These are phyloP conservation scores for Monilinia laxa DNA, from an alignment of 2,329 filamentous ascomycete genomes.

Conservation along the genomic window DNA sequence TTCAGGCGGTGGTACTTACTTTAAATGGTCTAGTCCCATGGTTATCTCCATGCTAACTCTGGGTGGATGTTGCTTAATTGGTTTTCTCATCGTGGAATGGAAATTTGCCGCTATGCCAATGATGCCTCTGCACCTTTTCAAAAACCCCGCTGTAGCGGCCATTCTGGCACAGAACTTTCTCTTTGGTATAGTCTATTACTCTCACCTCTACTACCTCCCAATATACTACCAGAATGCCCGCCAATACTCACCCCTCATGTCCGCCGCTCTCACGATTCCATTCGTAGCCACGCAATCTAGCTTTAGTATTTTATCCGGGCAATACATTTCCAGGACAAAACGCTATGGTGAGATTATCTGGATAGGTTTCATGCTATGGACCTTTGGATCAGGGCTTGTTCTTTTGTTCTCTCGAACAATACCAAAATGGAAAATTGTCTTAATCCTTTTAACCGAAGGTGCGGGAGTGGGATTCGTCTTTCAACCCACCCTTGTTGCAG, in stretches of 20 bases:
- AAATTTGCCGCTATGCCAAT: slow-evolving; percentile 56
- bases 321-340: slow-evolving; percentile 56
- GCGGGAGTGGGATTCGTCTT: slow-evolving; percentile 53
- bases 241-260: slow-evolving; percentile 42
- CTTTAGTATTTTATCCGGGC: slow-evolving; percentile 51
- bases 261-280: slow-evolving; percentile 52
- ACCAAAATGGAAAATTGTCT: slow-evolving; percentile 49
- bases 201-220: slow-evolving; percentile 58
- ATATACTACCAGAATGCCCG: slow-evolving; percentile 60
- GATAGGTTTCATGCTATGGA: slow-evolving; percentile 41
- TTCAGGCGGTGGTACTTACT: slow-evolving; percentile 59
- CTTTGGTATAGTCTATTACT: slow-evolving; percentile 59
- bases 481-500: slow-evolving; percentile 53
- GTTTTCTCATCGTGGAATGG: slow-evolving; percentile 56
- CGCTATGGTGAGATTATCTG: slow-evolving; percentile 61
- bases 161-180: slow-evolving; percentile 60
- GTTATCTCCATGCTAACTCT: slow-evolving; percentile 59
- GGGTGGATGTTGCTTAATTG: slow-evolving; percentile 47
- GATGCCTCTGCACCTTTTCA: slow-evolving; percentile 58
- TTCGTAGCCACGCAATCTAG: slow-evolving; percentile 50
- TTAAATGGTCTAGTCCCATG: slow-evolving; percentile 55
- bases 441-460: slow-evolving; percentile 52
- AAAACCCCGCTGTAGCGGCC: slow-evolving; percentile 51
- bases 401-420: slow-evolving; percentile 50
- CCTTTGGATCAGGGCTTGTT: slow-evolving; percentile 53